These are phyloP conservation scores for Xerocomellus intermedius DNA, from an alignment of 768 basidiomycete species.

Conservation along the genomic window DNA sequence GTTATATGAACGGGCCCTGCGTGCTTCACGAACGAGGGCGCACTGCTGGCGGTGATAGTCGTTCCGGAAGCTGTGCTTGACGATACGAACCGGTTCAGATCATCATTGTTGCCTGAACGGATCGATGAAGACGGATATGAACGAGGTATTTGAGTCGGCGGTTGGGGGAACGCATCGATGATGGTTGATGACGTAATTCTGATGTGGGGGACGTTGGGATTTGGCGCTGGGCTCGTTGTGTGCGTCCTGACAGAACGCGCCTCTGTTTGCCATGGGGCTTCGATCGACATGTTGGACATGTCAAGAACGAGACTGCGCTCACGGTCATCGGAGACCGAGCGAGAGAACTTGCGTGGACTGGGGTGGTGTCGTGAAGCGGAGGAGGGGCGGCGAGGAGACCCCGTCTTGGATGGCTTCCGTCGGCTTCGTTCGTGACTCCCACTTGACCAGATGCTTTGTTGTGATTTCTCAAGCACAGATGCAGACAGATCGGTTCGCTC, in stretches of 20 bases:
- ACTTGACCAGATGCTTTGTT: slow-evolving; percentile 29
- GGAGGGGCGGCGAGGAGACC: slow-evolving; percentile 32
- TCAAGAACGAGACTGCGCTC: slow-evolving; percentile 42
- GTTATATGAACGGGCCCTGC: slow-evolving; percentile 75
- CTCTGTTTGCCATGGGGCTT: slow-evolving; percentile 34
- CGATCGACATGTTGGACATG: slow-evolving; percentile 44
- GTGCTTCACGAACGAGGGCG: slow-evolving; percentile 83
- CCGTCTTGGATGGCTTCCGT: slow-evolving; percentile 25
- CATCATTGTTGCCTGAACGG: slow-evolving; percentile 56
- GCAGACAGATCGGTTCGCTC: slow-evolving; percentile 11
- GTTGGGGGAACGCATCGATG: slow-evolving; percentile 29
- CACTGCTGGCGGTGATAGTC: slow-evolving; percentile 67
- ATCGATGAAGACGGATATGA: slow-evolving; percentile 53
- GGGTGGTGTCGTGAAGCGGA: slow-evolving; percentile 37
- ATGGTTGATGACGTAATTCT: slow-evolving; percentile 29
- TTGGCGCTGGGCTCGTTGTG: slow-evolving; percentile 1
- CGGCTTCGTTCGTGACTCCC: slow-evolving; percentile 27
- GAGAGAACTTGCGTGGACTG: slow-evolving; percentile 44
- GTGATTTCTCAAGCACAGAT: slow-evolving; percentile 22
- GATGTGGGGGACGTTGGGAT: slow-evolving; percentile 24
- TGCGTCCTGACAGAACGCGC: slow-evolving; percentile 14
- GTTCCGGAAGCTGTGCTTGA: slow-evolving; percentile 81
- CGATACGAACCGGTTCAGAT: slow-evolving; percentile 87
- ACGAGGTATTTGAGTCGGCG: slow-evolving; percentile 30
- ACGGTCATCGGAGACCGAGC: slow-evolving; percentile 41